phyloP scores from a whole-genome alignment of 2,329 filamentous ascomycete genomes.

The Stagonosporopsis chrysanthemi region DNA sequence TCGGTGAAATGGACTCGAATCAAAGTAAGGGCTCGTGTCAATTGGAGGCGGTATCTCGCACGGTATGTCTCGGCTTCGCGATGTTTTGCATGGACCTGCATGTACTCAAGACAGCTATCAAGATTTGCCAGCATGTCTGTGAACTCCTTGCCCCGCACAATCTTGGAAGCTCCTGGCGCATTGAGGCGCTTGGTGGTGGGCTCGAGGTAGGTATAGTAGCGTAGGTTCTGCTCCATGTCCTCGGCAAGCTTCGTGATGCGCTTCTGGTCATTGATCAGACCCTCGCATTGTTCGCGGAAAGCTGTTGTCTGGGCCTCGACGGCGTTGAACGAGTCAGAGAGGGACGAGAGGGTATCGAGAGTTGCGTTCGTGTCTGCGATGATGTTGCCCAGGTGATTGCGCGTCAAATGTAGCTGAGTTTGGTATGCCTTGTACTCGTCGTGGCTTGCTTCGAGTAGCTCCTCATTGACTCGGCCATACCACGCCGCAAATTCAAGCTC shows the following conservation, averaged over 20 bases:
- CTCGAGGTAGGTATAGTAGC: slow-evolving; percentile 94
- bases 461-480: slow-evolving; percentile 67
- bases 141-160: slow-evolving; percentile 85
- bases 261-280: slow-evolving; percentile 81
- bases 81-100: slow-evolving; percentile 84
- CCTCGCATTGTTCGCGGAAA: slow-evolving; percentile 91
- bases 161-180: slow-evolving; percentile 84
- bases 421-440: slow-evolving; percentile 84
- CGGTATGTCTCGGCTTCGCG: slow-evolving; percentile 88
- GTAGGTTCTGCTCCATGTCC: slow-evolving; percentile 85
- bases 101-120: slow-evolving; percentile 91
- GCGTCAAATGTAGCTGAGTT: slow-evolving; percentile 81
- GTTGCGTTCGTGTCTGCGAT: slow-evolving; percentile 79
- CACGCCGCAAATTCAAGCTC: slow-evolving; percentile 66
- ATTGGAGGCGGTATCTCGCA: slow-evolving; percentile 82
- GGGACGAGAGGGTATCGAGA: slow-evolving; percentile 75
- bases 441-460: slow-evolving; percentile 81
- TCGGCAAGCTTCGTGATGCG: slow-evolving; percentile 80
- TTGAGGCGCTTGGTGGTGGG: slow-evolving; percentile 89
- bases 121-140: slow-evolving; percentile 86
- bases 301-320: slow-evolving; percentile 92
- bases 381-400: slow-evolving; percentile 81
- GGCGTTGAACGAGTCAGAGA: slow-evolving; percentile 85
- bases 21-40: slow-evolving; percentile 72
- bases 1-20: slow-evolving; percentile 72